Evolutionary conservation across 139 green algal genomes (phyloP), one percentile per base, ranked within the genome.

Genomic region (Asterochloris sp.): DNA sequence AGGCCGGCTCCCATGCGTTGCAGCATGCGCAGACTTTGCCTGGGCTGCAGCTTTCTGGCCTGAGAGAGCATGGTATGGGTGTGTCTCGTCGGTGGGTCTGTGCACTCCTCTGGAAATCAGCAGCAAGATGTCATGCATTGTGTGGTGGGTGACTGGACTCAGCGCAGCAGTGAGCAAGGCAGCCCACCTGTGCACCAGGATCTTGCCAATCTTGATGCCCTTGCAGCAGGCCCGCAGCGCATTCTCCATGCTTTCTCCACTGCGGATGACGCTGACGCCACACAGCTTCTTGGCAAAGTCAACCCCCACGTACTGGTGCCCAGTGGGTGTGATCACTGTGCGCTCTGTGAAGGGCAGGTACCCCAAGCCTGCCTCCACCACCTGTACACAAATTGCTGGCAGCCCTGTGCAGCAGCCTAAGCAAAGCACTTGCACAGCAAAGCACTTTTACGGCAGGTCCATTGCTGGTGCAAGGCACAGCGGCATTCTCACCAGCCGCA

Each of bases 181-280:
- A 54, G 19, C 17, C 10, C 62, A 86, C 87, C 91, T 87, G 85
- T 96, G 91, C 68, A 99, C 92, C 66, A 99, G 91, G 68, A 99
- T 98, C 89, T 99, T 99, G 80, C 97, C 97, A 47, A 99, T 96
- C 88, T 98, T 98, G 89, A 99, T 96, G 78, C 96, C 95, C 82
- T 99, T 98, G 88, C 95, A 98, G 91, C 97, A 99, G 76, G 94
- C 96, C 16, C 96, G 85, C 86, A 99, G 89, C 77, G 96, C 96
- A 74, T 95, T 97, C 90, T 99, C 96, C 96, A 99, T 99, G 78
- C 86, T 88, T 87, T 99, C 96, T 29, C 96, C 96, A 75, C 78
- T 91, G 78, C 96, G 93, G 80, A 99, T 98, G 80, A 99, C 94
- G 74, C 87, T 94, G 78, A 99, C 96, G n/a, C 96, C 97, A 87